Base-by-base conservation (phyloP, 106 monocot species). In the Cymbidium sinense region DNA sequence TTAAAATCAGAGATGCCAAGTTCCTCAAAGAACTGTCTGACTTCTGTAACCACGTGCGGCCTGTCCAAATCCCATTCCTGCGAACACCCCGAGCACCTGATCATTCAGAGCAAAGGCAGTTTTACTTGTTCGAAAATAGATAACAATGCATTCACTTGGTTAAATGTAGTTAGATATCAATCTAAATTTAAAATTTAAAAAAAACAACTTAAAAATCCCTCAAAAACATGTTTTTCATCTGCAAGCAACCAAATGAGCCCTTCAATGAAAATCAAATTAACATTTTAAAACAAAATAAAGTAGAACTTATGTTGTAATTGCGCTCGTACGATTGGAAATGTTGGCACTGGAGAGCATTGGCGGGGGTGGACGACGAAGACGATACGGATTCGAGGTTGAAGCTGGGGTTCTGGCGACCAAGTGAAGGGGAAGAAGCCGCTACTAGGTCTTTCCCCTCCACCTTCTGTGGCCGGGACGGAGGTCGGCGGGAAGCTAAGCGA, bases 21-120 rank as follows among this genome's bases (percentile, higher is more conserved):
- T 12, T 85, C 86, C 84, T 82, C 76, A 64, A 99, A 92, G 80
- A 92, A 99, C 33, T 62, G 79, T 13, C 23, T 79, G 9, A 81
- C 92, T 36, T 90, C 98, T 29, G 86, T 55, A 9, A 92, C 82
- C 70, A 92, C 85, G 35, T 71, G 81, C 36, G 98, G 98, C 25
- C 77, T 73, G 64, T 95, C 94, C 76, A 99, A 80, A 77, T 87
- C 79, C 86, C 82, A 88, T 83, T 99, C 94, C 69, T 92, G 84
- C 15, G 88, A 85, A 83, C 98, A 99, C 28, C 98, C 98, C 0
- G 94, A 94, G 77, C 94, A 99, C 75, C 98, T 99, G 52, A 20
- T 41, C 6, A 51, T 37, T 34, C 54, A 43, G 31, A 72, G 12
- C 43, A 79, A 31, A 75, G n/a, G n/a, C n/a, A n/a, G n/a, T n/a